A percentile compares a stretch with the other conserved stretches of the same genome.
Conservation (phyloP, 2,329 filamentous ascomycete species). For the Herpotrichia juniperi region DNA sequence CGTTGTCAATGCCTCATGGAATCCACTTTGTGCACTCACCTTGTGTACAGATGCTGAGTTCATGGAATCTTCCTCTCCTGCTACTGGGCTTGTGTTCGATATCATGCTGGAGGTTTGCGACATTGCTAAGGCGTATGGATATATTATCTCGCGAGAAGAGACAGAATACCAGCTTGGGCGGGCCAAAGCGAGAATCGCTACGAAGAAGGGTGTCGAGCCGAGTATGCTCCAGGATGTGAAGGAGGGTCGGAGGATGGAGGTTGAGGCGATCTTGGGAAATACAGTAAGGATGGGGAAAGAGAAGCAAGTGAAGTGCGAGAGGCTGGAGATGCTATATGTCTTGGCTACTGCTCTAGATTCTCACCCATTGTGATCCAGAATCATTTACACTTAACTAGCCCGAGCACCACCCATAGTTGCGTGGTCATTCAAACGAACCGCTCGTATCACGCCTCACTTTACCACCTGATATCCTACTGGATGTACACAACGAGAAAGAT, state of each 20-base stretch:
- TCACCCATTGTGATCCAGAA: constrained; percentile 11
- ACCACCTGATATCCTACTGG: too few relatives aligned
- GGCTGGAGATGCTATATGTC: constrained; percentile 54
- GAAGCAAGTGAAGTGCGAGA: constrained; percentile 48
- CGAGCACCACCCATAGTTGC: neutral
- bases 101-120: constrained; percentile 55
- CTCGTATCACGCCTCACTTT: neutral
- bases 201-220: constrained; percentile 50
- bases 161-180: constrained; percentile 47
- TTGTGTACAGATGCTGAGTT: constrained; percentile 60
- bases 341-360: constrained; percentile 51
- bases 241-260: constrained; percentile 51
- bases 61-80: constrained; percentile 48
- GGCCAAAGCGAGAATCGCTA: constrained; percentile 43
- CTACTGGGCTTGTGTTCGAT: constrained; percentile 44
- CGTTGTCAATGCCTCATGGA: constrained; percentile 66
- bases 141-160: constrained; percentile 44
- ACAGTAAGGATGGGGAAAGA: constrained; percentile 49
- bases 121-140: constrained; percentile 50
- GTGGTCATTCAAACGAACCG: neutral
- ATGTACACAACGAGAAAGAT: too few relatives aligned
- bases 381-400: neutral
- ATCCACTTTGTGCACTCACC: constrained; percentile 64
- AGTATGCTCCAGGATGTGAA: constrained; percentile 59
- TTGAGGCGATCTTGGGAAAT: constrained; percentile 59